Conservation (phyloP, 1,284 basidiomycete genomes). For the Malassezia equina region DNA sequence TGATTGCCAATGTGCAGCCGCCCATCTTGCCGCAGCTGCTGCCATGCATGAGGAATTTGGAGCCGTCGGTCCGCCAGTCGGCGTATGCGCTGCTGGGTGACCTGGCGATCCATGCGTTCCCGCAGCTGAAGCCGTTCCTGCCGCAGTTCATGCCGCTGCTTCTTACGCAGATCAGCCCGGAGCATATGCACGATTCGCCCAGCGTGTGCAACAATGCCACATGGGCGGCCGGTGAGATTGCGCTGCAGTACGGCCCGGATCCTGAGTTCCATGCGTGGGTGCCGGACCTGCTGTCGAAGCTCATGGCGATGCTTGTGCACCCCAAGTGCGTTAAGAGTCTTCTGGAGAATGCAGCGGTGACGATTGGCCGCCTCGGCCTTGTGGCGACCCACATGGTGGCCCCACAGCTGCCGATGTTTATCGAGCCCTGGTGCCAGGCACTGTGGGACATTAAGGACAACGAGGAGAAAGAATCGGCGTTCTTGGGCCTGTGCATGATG, state of each 20-base stretch:
- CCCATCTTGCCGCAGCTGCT: slow-evolving; percentile 37
- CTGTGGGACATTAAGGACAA: slow-evolving; percentile 98
- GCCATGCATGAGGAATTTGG: slow-evolving; percentile 59
- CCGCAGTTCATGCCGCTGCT: slow-evolving; percentile 80
- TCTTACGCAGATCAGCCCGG: slow-evolving; percentile 77
- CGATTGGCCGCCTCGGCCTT: slow-evolving; percentile 90
- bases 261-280: slow-evolving; percentile 39
- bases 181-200: slow-evolving; percentile 80
- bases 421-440: slow-evolving; percentile 91
- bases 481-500: slow-evolving; percentile 90
- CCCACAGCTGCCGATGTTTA: slow-evolving; percentile 78
- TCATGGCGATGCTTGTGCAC: slow-evolving; percentile 82
- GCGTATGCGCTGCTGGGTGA: slow-evolving; percentile 95
- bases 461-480: slow-evolving; percentile 99
- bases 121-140: slow-evolving; percentile 64
- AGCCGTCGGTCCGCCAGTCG: slow-evolving; percentile 87
- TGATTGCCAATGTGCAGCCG: slow-evolving; percentile 36
- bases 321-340: slow-evolving; percentile 84
- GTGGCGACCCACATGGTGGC: slow-evolving; percentile 82
- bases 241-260: slow-evolving; percentile 53
- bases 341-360: slow-evolving; percentile 96
- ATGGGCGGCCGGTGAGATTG: slow-evolving; percentile 96
- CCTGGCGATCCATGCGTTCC: slow-evolving; percentile 89
- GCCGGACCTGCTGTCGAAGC: slow-evolving; percentile 64
- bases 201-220: slow-evolving; percentile 99